These are phyloP conservation scores for Pyricularia pennisetigena DNA, from an alignment of 2,329 filamentous ascomycete species.

Conservation along the genomic window DNA sequence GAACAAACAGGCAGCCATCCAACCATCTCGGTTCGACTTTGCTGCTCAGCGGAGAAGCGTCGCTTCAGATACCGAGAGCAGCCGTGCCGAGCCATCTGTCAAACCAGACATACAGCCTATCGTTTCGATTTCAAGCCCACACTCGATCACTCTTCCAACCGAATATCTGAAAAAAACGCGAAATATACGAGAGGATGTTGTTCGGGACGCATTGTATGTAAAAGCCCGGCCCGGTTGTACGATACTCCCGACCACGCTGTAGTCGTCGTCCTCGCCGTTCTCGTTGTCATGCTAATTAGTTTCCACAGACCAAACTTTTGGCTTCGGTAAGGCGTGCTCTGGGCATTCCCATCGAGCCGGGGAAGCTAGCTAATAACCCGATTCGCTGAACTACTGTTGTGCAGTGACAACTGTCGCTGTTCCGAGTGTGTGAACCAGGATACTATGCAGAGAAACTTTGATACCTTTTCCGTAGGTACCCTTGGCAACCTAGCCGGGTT, in stretches of 20 bases:
- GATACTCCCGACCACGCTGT: not conserved
- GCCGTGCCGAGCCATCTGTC: too few relatives aligned
- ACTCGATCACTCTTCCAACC: not conserved
- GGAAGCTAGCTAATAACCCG: not conserved
- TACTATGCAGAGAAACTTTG: constrained; percentile 58
- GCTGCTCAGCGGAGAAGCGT: not conserved
- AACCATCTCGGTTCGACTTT: not conserved
- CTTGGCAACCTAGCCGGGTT: not conserved
- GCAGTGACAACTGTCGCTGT: constrained; percentile 66
- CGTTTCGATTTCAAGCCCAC: too few relatives aligned
- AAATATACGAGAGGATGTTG: not conserved
- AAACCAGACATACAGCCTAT: too few relatives aligned
- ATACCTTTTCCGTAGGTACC: constrained; percentile 52
- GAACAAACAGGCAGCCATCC: not conserved
- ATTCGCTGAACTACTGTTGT: not conserved
- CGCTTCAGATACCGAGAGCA: not conserved
- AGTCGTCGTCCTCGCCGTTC: not conserved
- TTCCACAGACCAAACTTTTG: constrained; percentile 1
- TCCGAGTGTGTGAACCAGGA: constrained; percentile 54
- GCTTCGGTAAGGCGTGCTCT: constrained; percentile 1
- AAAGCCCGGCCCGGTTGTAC: not conserved
- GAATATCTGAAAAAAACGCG: not conserved
- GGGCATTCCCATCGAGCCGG: not conserved
- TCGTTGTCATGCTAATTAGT: not conserved
- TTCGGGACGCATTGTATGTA: not conserved